Percentiles rank a stretch among this genome's conserved stretches.
phyloP scores from a whole-genome alignment of 2,329 filamentous ascomycete species.

The Ramularia endophylla region DNA sequence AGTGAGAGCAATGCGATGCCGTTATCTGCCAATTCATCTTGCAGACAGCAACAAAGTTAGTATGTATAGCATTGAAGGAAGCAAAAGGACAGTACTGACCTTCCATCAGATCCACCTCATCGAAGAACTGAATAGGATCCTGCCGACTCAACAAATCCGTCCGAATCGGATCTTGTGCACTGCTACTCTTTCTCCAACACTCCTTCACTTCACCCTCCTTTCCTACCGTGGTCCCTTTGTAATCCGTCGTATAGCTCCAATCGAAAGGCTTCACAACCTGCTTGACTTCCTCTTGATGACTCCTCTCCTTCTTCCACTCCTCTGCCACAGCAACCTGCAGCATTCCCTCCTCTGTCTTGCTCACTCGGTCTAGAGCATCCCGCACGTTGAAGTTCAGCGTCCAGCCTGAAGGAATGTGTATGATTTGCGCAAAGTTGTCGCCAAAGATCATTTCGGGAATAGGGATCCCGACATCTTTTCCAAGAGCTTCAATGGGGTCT shows the following conservation, averaged over 20 bases:
- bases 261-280: conserved; percentile 95
- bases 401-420: conserved; percentile 72
- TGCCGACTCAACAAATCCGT: conserved; percentile 79
- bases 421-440: conserved; percentile 76
- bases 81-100: no score
- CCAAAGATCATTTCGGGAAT: conserved; percentile 99
- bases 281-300: conserved; percentile 77
- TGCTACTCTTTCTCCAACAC: conserved; percentile 22
- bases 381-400: conserved; percentile 73
- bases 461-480: conserved; percentile 70
- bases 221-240: conserved; percentile 60
- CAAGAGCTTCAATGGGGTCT: conserved; percentile 81
- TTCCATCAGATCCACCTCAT: conserved; percentile 35
- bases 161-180: conserved; percentile 59
- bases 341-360: conserved; percentile 89
- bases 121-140: conserved; percentile 94
- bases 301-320: conserved; percentile 72
- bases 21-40: conserved; percentile 97
- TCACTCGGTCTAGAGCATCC: conserved; percentile 82
- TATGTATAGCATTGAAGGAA: no score
- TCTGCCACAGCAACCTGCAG: conserved; percentile 88
- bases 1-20: conserved; percentile 85
- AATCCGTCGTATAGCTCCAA: conserved; percentile 94
- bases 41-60: conserved; percentile 79
- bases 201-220: conserved; percentile 8